phyloP scores from a whole-genome alignment of 1,284 basidiomycete genomes.

The Papiliotrema flavescens region DNA sequence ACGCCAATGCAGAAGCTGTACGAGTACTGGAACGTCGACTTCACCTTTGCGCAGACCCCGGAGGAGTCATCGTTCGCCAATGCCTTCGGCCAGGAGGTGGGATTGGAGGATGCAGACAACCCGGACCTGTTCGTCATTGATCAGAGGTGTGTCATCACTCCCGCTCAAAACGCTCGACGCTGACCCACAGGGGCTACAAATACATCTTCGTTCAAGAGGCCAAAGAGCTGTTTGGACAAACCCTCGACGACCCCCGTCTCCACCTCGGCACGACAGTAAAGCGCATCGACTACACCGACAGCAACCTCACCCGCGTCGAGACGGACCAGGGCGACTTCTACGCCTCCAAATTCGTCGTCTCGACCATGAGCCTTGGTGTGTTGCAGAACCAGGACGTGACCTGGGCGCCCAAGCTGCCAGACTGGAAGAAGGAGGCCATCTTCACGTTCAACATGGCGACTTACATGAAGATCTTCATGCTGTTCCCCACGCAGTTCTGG shows the following conservation, averaged over 20 bases:
- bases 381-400: conserved; percentile 61
- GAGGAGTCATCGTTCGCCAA: conserved; percentile 18
- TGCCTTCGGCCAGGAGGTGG: conserved; percentile 21
- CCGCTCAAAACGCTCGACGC: neutral
- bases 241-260: conserved; percentile 54
- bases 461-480: conserved; percentile 68
- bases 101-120: conserved; percentile 13
- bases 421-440: conserved; percentile 65
- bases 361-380: conserved; percentile 59
- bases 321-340: conserved; percentile 51
- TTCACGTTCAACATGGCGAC: conserved; percentile 63
- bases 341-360: conserved; percentile 57
- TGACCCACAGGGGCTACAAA: conserved; percentile 53
- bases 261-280: conserved; percentile 57
- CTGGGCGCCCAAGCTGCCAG: conserved; percentile 58
- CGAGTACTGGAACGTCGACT: conserved; percentile 28
- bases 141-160: conserved; percentile 10
- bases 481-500: conserved; percentile 66
- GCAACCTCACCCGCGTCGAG: conserved; percentile 50
- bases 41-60: conserved; percentile 18
- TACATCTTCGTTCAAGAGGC: conserved; percentile 59
- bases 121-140: conserved; percentile 17
- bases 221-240: conserved; percentile 60
- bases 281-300: conserved; percentile 53
- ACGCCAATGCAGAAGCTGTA: conserved; percentile 16